Percentiles rank a stretch among this genome's conserved stretches.
Conservation (phyloP, 805 yeast genomes). For the Lachancea cidri region DNA sequence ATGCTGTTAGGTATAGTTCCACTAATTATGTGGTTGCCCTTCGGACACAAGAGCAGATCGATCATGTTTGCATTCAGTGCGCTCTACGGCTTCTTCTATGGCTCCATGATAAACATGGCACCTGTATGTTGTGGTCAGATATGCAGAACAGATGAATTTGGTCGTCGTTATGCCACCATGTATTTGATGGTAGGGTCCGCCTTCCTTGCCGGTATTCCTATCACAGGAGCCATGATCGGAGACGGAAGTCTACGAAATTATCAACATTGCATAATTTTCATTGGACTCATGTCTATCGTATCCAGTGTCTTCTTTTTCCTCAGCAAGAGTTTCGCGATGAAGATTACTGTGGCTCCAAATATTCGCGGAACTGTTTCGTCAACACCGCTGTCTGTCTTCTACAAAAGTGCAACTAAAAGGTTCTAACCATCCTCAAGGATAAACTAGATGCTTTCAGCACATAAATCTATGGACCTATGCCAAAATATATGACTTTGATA, state of each 20-base stretch:
- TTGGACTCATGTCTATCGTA: slow-evolving; percentile 5
- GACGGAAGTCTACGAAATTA: slow-evolving; percentile 31
- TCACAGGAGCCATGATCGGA: slow-evolving; percentile 44
- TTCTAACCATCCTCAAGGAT: not conserved
- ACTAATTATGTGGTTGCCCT: slow-evolving; percentile 40
- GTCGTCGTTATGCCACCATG: slow-evolving; percentile 50
- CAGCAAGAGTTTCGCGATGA: slow-evolving; percentile 6
- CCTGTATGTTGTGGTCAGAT: slow-evolving; percentile 59
- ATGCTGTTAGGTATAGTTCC: slow-evolving; percentile 33
- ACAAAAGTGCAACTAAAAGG: not conserved
- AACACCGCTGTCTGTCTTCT: not conserved
- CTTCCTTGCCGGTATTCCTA: slow-evolving; percentile 17
- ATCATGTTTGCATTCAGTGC: slow-evolving; percentile 41
- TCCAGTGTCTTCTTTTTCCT: slow-evolving; percentile 5
- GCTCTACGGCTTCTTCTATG: slow-evolving; percentile 51
- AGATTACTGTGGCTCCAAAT: not conserved
- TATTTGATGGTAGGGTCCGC: slow-evolving; percentile 47
- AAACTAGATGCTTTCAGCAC: too few relatives aligned
- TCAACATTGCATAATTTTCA: slow-evolving; percentile 33
- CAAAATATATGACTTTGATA: too few relatives aligned
- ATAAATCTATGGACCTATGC: too few relatives aligned
- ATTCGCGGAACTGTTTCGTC: not conserved
- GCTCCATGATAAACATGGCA: slow-evolving; percentile 50
- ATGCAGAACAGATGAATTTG: slow-evolving; percentile 49
- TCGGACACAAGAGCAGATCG: slow-evolving; percentile 32